Conservation (phyloP, 345 rosid genomes). For the Citrus sinensis region DNA sequence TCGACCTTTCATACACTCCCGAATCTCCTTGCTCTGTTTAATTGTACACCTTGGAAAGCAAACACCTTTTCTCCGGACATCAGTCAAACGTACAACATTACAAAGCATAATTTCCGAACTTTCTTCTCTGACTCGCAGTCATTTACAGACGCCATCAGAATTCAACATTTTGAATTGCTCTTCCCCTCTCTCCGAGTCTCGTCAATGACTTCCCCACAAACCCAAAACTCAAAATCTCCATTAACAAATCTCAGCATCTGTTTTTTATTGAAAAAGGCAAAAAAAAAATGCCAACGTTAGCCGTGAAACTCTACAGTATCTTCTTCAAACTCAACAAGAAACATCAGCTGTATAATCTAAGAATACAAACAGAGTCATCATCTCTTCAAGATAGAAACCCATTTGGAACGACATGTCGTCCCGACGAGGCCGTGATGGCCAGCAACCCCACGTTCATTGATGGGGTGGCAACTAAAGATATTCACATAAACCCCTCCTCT, state of each 20-base stretch:
- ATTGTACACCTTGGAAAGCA: background rate
- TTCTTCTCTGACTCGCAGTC: background rate
- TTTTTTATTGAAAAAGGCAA: background rate
- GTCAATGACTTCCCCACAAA: background rate
- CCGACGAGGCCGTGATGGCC: slow-evolving; percentile 43
- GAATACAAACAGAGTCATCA: slow-evolving; percentile 6
- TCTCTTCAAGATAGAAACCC: slow-evolving; percentile 28
- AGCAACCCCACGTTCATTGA: slow-evolving; percentile 56
- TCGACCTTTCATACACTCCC: background rate
- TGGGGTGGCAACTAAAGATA: slow-evolving; percentile 71
- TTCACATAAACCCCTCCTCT: slow-evolving; percentile 63
- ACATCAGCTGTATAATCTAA: slow-evolving; percentile 39
- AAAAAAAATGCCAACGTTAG: slow-evolving; percentile 49
- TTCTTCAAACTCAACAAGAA: slow-evolving; percentile 60
- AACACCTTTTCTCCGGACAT: background rate
- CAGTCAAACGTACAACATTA: background rate
- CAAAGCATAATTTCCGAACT: background rate
- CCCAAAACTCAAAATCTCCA: background rate
- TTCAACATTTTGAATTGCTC: background rate
- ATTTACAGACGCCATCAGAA: background rate
- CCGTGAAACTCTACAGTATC: slow-evolving; percentile 53
- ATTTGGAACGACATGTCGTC: slow-evolving; percentile 57
- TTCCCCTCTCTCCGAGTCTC: background rate
- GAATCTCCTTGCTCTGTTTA: background rate
- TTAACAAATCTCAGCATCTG: background rate